A percentile compares a stretch with the other conserved stretches of the same genome.
phyloP scores from a whole-genome alignment of 1,284 basidiomycete species.

The Leccinum variabile region DNA sequence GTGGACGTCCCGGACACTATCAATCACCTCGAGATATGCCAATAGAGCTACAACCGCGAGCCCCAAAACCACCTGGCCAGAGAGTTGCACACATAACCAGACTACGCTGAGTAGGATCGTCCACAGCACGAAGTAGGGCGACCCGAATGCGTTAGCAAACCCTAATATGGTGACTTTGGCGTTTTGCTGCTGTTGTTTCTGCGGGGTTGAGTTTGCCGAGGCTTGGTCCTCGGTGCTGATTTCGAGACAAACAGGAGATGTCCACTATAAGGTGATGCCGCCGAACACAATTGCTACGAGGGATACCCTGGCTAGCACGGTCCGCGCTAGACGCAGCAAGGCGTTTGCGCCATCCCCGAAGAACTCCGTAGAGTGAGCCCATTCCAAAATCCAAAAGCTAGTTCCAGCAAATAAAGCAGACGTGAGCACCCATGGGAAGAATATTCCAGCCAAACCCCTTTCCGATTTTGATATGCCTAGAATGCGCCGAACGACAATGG shows the following conservation, averaged over 20 bases:
- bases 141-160: slow-evolving; percentile 88
- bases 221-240: slow-evolving; percentile 39
- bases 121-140: slow-evolving; percentile 84
- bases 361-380: slow-evolving; percentile 58
- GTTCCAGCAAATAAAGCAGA: slow-evolving; percentile 59
- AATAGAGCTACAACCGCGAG: slow-evolving; percentile 66
- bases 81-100: slow-evolving; percentile 68
- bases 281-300: slow-evolving; percentile 53
- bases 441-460: slow-evolving; percentile 65
- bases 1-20: slow-evolving; percentile 74
- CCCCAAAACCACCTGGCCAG: slow-evolving; percentile 77
- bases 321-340: slow-evolving; percentile 52
- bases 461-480: slow-evolving; percentile 73
- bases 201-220: slow-evolving; percentile 13
- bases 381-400: slow-evolving; percentile 80
- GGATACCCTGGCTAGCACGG: slow-evolving; percentile 60
- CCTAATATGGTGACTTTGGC: slow-evolving; percentile 73
- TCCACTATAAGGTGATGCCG: slow-evolving; percentile 67
- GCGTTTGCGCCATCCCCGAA: slow-evolving; percentile 38
- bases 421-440: slow-evolving; percentile 61
- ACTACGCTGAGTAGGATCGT: slow-evolving; percentile 62
- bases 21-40: slow-evolving; percentile 74
- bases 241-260: slow-evolving; percentile 71
- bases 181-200: slow-evolving; percentile 22
- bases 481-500: slow-evolving; percentile 56